Percentiles rank a stretch among this genome's conserved stretches.
These are phyloP conservation scores for Euphorbia celastroides DNA, from an alignment of 441 rosid genomes.

Conservation along the genomic window DNA sequence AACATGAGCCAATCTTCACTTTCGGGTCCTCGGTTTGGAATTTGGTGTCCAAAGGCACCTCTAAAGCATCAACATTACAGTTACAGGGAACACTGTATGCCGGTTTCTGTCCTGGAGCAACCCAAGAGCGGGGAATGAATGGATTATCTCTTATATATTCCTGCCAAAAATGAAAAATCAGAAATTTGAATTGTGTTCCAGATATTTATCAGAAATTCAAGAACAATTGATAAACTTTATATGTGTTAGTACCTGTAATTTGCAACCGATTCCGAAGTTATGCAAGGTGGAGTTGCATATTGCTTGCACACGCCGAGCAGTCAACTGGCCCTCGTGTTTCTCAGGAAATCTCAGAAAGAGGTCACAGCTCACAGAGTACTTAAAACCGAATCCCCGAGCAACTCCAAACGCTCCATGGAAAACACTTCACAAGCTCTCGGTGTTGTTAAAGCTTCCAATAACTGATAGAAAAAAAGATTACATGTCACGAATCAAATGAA, in stretches of 20 bases:
- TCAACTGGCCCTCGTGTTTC: constrained; percentile 72
- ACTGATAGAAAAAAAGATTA: constrained; percentile 31
- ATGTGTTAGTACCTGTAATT: constrained; percentile 84
- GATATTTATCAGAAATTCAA: no score
- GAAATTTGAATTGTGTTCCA: no score
- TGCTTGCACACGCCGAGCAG: constrained; percentile 34
- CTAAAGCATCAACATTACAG: constrained; percentile 55
- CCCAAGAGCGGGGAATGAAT: constrained; percentile 93
- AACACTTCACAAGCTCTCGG: constrained; percentile 63
- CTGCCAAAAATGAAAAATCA: constrained; percentile 38
- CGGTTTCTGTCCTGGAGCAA: constrained; percentile 77
- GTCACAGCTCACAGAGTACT: constrained; percentile 72
- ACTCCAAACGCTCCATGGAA: constrained; percentile 97
- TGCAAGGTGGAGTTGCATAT: constrained; percentile 73
- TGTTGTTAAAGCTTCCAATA: constrained; percentile 82
- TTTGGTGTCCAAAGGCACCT: constrained; percentile 68
- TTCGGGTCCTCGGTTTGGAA: constrained; percentile 46
- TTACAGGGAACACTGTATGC: constrained; percentile 53
- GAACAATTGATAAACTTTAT: no score
- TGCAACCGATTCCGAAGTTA: constrained; percentile 50
- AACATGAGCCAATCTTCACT: constrained; percentile 51
- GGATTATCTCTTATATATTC: constrained; percentile 72
- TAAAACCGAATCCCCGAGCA: constrained; percentile 96
- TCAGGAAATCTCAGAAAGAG: constrained; percentile 64
- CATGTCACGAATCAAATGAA: constrained; percentile 5